These are phyloP conservation scores for Botrytis elliptica DNA, from an alignment of 2,329 filamentous ascomycete genomes.

Conservation along the genomic window DNA sequence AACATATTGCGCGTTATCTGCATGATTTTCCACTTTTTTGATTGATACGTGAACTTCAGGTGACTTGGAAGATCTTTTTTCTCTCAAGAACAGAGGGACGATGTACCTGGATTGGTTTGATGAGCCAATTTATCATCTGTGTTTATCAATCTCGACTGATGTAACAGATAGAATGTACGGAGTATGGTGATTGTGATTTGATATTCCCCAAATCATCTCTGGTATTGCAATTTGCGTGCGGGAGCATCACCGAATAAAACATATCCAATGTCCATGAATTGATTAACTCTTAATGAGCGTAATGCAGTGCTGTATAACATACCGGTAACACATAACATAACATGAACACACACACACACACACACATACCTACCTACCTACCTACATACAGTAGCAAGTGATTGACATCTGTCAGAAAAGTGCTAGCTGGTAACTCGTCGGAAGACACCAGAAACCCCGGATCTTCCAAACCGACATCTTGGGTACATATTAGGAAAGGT, in stretches of 20 bases:
- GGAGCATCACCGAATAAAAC: neutral
- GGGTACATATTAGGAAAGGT: neutral
- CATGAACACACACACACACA: neutral
- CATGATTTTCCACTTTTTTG: constrained; percentile 7
- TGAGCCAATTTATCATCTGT: neutral
- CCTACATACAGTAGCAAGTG: neutral
- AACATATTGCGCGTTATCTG: neutral
- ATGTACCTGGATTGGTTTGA: too few relatives aligned
- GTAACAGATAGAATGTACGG: neutral
- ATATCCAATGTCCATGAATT: neutral
- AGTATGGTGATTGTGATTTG: neutral
- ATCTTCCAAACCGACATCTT: constrained; percentile 11
- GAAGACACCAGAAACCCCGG: neutral
- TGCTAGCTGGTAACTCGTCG: neutral
- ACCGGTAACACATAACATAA: neutral
- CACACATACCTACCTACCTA: neutral
- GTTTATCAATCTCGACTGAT: neutral
- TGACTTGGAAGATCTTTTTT: neutral
- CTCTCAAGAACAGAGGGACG: too few relatives aligned
- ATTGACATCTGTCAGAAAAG: constrained; percentile 1
- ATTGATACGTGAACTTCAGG: neutral
- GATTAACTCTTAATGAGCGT: neutral
- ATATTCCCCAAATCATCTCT: neutral
- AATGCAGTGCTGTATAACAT: constrained; percentile 2
- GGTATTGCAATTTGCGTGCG: too few relatives aligned